Percentiles rank a stretch among this genome's conserved stretches.
phyloP scores from a whole-genome alignment of 768 basidiomycete genomes.

The Lactarius deliciosus region DNA sequence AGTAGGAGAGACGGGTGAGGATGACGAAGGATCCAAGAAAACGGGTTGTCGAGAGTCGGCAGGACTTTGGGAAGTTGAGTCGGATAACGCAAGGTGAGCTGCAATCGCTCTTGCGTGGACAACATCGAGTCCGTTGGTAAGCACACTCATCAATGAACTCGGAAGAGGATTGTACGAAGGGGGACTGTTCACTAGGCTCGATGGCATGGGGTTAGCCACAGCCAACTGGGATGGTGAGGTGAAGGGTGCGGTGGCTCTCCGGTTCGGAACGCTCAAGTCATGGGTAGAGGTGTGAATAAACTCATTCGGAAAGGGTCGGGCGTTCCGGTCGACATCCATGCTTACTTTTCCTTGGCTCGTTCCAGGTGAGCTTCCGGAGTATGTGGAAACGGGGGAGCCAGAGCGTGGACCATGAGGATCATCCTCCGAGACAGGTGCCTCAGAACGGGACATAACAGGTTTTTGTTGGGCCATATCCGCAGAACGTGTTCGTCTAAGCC shows the following conservation, averaged over 20 bases:
- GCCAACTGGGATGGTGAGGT: constrained; percentile 9
- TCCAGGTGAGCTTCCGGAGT: constrained; percentile 24
- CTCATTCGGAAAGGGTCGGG: constrained; percentile 11
- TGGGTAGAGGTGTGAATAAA: constrained; percentile 1
- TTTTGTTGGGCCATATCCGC: constrained; percentile 13
- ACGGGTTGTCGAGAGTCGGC: constrained; percentile 9
- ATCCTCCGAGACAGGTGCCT: neutral
- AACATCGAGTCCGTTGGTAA: neutral
- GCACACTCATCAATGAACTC: constrained; percentile 1
- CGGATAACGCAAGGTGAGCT: neutral
- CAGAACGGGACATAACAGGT: constrained; percentile 3
- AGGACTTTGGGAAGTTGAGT: constrained; percentile 2
- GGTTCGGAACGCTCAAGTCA: constrained; percentile 9
- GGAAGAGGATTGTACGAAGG: constrained; percentile 1
- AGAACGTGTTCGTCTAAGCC: constrained; percentile 15
- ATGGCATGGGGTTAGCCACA: neutral
- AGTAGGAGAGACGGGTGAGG: neutral
- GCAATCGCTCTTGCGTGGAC: constrained; percentile 13
- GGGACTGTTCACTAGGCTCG: neutral
- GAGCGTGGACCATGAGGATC: neutral
- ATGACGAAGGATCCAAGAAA: neutral
- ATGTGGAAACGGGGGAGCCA: constrained; percentile 10
- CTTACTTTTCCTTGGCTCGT: constrained; percentile 22
- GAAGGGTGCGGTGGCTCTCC: constrained; percentile 1
- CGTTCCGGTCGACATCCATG: constrained; percentile 14